These are phyloP conservation scores for Nyssa sinensis DNA, from an alignment of 148 eudicot genomes.

Conservation along the genomic window DNA sequence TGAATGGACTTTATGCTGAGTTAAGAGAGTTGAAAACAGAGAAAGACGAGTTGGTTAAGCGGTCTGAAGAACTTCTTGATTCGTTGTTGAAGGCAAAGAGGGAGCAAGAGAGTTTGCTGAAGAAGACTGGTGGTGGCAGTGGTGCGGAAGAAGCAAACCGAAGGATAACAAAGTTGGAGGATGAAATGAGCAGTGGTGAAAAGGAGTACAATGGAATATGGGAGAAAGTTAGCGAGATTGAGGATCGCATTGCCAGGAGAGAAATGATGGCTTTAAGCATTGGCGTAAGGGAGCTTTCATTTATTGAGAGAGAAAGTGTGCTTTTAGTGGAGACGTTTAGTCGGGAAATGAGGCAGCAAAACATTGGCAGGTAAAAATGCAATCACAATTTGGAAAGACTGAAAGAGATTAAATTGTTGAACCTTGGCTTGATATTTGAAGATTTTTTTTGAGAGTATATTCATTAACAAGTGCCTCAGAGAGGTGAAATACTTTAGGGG, in stretches of 20 bases:
- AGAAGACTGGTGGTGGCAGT: constrained; percentile 23
- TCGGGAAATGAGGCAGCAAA: constrained; percentile 34
- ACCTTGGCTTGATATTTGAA: background rate
- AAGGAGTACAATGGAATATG: constrained; percentile 50
- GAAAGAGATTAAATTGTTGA: background rate
- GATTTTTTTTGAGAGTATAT: no score
- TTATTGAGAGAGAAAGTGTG: constrained; percentile 68
- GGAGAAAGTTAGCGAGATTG: constrained; percentile 61
- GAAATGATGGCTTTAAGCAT: constrained; percentile 64
- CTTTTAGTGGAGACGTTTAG: constrained; percentile 53
- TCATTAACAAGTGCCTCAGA: no score
- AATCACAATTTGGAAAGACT: background rate
- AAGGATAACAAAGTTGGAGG: constrained; percentile 44
- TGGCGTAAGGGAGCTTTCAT: constrained; percentile 72
- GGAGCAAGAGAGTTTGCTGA: constrained; percentile 50
- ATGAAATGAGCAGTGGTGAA: constrained; percentile 42
- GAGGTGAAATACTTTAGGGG: no score
- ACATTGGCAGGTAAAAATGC: constrained; percentile 26
- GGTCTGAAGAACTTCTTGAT: constrained; percentile 26
- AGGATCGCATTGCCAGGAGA: constrained; percentile 46
- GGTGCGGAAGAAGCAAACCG: constrained; percentile 27
- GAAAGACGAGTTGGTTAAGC: constrained; percentile 32
- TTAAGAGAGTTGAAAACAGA: constrained; percentile 41
- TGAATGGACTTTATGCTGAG: constrained; percentile 49
- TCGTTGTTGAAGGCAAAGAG: constrained; percentile 29